Conservation (phyloP, 257 asterid genomes). For the Anisodus acutangulus region DNA sequence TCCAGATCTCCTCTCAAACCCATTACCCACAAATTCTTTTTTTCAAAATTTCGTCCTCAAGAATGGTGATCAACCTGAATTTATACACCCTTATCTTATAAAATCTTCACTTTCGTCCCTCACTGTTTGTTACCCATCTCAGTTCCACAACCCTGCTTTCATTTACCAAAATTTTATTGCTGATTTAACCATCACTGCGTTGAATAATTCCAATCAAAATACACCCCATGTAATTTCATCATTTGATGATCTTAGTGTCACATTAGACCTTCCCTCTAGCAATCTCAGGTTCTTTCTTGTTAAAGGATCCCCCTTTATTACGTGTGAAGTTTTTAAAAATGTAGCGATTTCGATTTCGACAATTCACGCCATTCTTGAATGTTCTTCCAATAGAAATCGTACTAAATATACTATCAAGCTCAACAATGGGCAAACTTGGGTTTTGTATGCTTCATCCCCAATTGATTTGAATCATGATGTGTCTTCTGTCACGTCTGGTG, state of each 20-base stretch:
- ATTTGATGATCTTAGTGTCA: constrained; percentile 72
- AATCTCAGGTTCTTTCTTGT: constrained; percentile 74
- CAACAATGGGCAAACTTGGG: constrained; percentile 83
- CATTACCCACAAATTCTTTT: constrained; percentile 87
- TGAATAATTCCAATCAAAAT: constrained; percentile 53
- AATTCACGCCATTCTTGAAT: constrained; percentile 70
- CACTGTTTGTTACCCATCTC: constrained; percentile 70
- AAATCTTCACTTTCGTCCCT: constrained; percentile 65
- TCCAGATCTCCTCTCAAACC: constrained; percentile 65
- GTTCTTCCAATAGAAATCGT: constrained; percentile 49
- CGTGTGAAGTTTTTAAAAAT: constrained; percentile 52
- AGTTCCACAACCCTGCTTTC: constrained; percentile 59
- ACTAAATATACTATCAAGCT: constrained; percentile 76
- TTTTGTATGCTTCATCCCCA: constrained; percentile 73
- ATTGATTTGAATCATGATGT: constrained; percentile 55
- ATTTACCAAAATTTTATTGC: constrained; percentile 62
- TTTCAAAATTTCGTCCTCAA: constrained; percentile 82
- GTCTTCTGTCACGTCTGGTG: constrained; percentile 52
- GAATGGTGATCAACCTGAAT: constrained; percentile 89
- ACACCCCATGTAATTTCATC: constrained; percentile 63
- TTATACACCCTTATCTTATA: constrained; percentile 76
- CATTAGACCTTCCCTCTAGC: constrained; percentile 74
- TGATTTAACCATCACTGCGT: constrained; percentile 60
- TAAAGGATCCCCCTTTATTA: constrained; percentile 85
- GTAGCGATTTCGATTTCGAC: constrained; percentile 69